Evolutionary conservation across 768 basidiomycete genomes (phyloP).

Genomic region (Xerocomellus intermedius): DNA sequence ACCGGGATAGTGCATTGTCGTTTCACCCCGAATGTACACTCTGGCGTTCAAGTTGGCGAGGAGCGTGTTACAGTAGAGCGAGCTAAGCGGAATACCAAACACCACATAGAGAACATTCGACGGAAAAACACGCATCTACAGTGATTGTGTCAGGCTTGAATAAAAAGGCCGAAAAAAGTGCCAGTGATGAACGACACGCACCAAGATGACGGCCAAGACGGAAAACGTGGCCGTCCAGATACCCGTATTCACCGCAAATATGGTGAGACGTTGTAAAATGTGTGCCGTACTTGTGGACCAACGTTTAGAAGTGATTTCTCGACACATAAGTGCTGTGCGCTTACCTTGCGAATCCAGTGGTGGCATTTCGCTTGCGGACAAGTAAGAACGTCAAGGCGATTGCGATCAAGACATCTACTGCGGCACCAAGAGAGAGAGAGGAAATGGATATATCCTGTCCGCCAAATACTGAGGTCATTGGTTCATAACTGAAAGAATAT

Average conservation of each 20-base stretch:
- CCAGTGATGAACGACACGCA: not conserved
- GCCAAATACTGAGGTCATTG: not conserved
- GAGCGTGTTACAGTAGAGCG: conserved; percentile 15
- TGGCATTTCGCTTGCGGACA: not conserved
- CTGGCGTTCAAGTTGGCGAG: conserved; percentile 18
- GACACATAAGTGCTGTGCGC: not conserved
- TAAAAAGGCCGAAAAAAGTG: not conserved
- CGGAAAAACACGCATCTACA: not conserved
- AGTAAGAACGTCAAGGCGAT: conserved; percentile 10
- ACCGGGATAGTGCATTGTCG: too few species aligned
- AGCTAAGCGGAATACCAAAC: conserved; percentile 2
- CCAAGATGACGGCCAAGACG: not conserved
- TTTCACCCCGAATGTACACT: conserved; percentile 1
- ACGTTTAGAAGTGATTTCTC: not conserved
- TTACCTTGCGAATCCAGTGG: not conserved
- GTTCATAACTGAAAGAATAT: not conserved
- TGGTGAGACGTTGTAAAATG: conserved; percentile 6
- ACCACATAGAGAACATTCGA: not conserved
- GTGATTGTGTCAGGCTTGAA: not conserved
- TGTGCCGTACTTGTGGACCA: conserved; percentile 1
- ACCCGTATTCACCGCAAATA: conserved; percentile 26
- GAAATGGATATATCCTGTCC: not conserved
- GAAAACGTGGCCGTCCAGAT: conserved; percentile 50
- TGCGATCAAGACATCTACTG: conserved; percentile 6
- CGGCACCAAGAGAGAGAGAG: not conserved